phyloP scores from a whole-genome alignment of 2,329 filamentous ascomycete genomes.

The Alternaria sp. region DNA sequence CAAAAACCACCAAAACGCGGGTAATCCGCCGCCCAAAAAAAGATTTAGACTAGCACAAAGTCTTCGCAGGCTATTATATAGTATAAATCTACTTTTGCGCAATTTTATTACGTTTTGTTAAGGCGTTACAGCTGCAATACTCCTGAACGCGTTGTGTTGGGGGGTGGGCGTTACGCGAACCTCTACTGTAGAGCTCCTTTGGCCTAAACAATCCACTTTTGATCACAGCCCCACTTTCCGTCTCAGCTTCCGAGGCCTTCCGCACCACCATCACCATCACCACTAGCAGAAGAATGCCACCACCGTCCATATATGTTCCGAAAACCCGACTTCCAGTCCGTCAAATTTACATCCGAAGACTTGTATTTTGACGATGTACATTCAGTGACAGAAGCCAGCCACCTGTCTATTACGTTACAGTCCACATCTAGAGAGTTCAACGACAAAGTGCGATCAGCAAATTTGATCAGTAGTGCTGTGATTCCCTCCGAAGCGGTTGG shows the following conservation, averaged over 20 bases:
- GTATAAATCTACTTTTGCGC: too few species aligned
- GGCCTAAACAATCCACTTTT: neutral
- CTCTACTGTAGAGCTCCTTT: too few species aligned
- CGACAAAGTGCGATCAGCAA: neutral
- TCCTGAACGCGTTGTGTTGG: too few species aligned
- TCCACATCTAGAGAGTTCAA: neutral
- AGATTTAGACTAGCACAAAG: too few species aligned
- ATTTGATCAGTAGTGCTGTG: neutral
- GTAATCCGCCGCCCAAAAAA: too few species aligned
- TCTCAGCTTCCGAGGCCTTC: neutral
- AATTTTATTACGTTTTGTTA: too few species aligned
- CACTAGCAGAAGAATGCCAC: neutral
- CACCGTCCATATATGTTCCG: neutral
- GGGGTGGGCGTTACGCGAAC: too few species aligned
- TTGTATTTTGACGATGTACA: accelerated
- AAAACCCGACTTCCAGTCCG: neutral
- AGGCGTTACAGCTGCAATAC: too few species aligned
- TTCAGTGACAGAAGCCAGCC: neutral
- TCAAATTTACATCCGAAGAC: neutral
- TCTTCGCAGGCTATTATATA: too few species aligned
- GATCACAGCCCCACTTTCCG: neutral
- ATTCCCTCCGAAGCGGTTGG: neutral
- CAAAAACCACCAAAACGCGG: too few species aligned
- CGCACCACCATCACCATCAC: neutral
- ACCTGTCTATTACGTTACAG: neutral